Conservation (phyloP, 192 early-diverging fungal species). For the Martensiomyces pterosporus region DNA sequence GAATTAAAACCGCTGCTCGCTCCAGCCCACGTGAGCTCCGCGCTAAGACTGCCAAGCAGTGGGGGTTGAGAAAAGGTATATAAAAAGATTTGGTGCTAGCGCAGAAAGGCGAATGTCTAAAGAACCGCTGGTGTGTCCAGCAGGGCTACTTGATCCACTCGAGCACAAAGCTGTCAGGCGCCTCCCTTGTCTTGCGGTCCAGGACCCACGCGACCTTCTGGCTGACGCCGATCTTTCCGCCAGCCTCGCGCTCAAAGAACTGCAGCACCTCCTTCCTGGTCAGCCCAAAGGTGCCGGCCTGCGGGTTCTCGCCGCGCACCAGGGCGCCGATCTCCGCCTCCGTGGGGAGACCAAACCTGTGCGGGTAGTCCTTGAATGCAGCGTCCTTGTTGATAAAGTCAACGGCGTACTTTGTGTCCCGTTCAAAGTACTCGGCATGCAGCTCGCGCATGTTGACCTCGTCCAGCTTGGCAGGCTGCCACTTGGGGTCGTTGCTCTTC, state of each 20-base stretch:
- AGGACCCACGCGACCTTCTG: slow-evolving; percentile 65
- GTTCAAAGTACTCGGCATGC: slow-evolving; percentile 55
- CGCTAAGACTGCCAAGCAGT: no score
- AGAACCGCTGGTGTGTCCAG: no score
- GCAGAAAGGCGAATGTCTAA: no score
- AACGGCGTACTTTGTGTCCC: slow-evolving; percentile 12
- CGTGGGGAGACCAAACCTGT: slow-evolving; percentile 60
- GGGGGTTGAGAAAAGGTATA: no score
- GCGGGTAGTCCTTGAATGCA: slow-evolving; percentile 56
- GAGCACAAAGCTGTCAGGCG: slow-evolving; percentile 8
- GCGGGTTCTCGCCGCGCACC: slow-evolving; percentile 60
- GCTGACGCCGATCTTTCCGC: slow-evolving; percentile 62
- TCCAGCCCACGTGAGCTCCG: no score
- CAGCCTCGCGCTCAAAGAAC: slow-evolving; percentile 57
- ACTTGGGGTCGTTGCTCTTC: slow-evolving; percentile 61
- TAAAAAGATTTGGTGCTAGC: no score
- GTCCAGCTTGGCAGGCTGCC: slow-evolving; percentile 63
- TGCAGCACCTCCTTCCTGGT: slow-evolving; percentile 54
- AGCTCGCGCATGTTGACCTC: slow-evolving; percentile 53
- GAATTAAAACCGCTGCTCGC: no score
- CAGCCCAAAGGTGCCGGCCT: slow-evolving; percentile 58
- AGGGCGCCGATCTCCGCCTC: slow-evolving; percentile 63
- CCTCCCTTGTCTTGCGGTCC: slow-evolving; percentile 41
- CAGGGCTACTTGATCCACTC: slow-evolving; percentile 18
- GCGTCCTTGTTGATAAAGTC: slow-evolving; percentile 40